Evolutionary conservation across 768 basidiomycete genomes (phyloP), one percentile per base, ranked within the genome.

Genomic region (Chalciporus sphaerocephalus): DNA sequence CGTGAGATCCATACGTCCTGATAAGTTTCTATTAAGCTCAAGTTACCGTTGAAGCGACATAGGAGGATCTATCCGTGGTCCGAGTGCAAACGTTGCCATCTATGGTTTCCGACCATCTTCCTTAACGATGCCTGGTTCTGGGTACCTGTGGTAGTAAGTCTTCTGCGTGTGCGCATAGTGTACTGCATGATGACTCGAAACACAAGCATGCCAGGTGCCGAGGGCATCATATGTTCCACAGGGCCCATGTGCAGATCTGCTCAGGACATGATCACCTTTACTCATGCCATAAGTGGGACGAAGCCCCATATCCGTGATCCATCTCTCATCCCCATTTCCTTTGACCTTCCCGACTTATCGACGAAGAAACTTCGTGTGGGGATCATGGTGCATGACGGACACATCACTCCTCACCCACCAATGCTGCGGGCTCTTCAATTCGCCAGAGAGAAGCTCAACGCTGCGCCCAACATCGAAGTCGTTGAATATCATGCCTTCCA

Each of bases 301-400:
- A 50, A 69, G 43, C 76, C 75, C 1, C 76, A 73, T 73, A 42
- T 64, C 1, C 39, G 50, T n/a, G 73, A 76, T 50, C 65, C 72
- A 13, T 44, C 56, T 12, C 59, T 65, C 4, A 35, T 69, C 13
- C 66, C 67, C 2, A 58, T 70, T 9, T 55, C 60, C 1, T 40
- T 64, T 0, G 18, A 22, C 48, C 46, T 67, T 10, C 56, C 46
- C 37, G 59, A 67, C 42, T 48, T 44, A 38, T 48, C 27, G 10
- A 55, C 41, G 44, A 71, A 50, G 30, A 65, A 61, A 50, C 54
- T 72, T 43, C 52, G 52, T 2, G 43, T 59, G n/a, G 58, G 58
- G 15, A 47, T 60, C 22, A 59, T 60, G 47, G 59, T 67, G 55
- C 57, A 66, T 44, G 72, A 77, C 43, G 64, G 54, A 2, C 51